Base-by-base conservation (phyloP, 2,329 filamentous ascomycete genomes). In the Trichoderma atroviride region DNA sequence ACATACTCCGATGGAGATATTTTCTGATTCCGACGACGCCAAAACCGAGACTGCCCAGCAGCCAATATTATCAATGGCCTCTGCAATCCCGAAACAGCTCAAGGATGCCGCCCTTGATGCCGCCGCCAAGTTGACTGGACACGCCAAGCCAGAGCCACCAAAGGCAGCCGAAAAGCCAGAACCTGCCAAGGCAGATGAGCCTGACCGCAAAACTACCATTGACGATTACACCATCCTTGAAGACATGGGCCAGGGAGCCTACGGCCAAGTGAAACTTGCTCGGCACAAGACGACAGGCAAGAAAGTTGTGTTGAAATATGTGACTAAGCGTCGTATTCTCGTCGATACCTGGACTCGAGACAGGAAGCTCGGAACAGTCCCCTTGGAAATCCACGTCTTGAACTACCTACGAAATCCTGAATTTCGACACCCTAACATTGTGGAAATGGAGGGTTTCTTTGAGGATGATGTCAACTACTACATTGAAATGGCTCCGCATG, bases 301-400 rank as follows among this genome's bases (percentile, higher is more conserved):
- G 78, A 97, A 96, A 80, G 92, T 96, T 72, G 95, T 99, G 24
- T 87, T 99, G 76, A 99, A 99, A 79, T 99, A 97, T 78, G 96
- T 99, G 61, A 98, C 96, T 5, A 99, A 99, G 82, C 90, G 92
- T 70, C 92, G 95, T 56, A 99, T 99, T 78, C 86, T 99, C 16
- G 95, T 99, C 71, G 96, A 99, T 81, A 99, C 96, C 0, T 99
- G 96, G 96, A 98, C 95, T 37, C 89, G 96, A 69, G 96, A 99
- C 81, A 90, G 96, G 57, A 89, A 92, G 67, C 86, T 99, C 14
- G 96, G 96, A 19, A 99, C 96, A 0, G 96, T 99, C 0, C 96
- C 96, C 0, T 84, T 99, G 70, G 96, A 99, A 79, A 98, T 99
- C 72, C 96, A 99, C 75, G 96, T 99, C 43, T 84, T 99, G 19